Evolutionary conservation across 2,329 filamentous ascomycete species (phyloP), one percentile per base, ranked within the genome.

Genomic region (Fusarium torulosum): DNA sequence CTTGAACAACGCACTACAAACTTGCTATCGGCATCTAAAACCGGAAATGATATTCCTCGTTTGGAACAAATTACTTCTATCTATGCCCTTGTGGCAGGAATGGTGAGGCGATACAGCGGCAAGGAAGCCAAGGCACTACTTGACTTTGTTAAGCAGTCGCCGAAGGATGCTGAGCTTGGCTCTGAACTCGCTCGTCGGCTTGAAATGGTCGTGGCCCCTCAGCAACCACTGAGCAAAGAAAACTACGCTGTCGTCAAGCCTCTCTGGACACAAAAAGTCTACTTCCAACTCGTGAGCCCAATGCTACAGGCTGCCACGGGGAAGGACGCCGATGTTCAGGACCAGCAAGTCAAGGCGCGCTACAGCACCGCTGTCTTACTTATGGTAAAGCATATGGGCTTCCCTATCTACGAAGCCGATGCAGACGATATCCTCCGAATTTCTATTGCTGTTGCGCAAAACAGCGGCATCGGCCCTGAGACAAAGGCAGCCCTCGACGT

Each of bases 401-500:
- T 83, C 52, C 72, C 79, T 3, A 80, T 86, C 19, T 88, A 86
- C 72, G 80, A 86, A 42, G 80, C 83, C 17, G 85, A 88, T 47
- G 75, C 81, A 1, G 78, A 78, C 6, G 74, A 76, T 31, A 78
- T 88, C 7, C 75, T 86, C 4, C 81, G 83, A 10, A 77, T 87
- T 17, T 79, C 83, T 7, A 82, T 88, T 31, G 80, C 80, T 0
- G 79, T 81, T 0, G 76, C 86, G 7, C 79, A 80, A 54, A 83
- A 77, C 19, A 76, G 81, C 10, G 76, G 78, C 6, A 63, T 76
- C 14, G 79, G 79, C 6, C 73, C 77, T 2, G 85, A 87, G 59
- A 81, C 82, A 15, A 77, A 81, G 38, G 79, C 82, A 0, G 83
- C 84, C 1, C 79, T 88, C 4, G 75, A 78, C 19, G 81, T 87